These are phyloP conservation scores for Colletotrichum sp. DNA, from an alignment of 2,329 filamentous ascomycete genomes.

Conservation along the genomic window DNA sequence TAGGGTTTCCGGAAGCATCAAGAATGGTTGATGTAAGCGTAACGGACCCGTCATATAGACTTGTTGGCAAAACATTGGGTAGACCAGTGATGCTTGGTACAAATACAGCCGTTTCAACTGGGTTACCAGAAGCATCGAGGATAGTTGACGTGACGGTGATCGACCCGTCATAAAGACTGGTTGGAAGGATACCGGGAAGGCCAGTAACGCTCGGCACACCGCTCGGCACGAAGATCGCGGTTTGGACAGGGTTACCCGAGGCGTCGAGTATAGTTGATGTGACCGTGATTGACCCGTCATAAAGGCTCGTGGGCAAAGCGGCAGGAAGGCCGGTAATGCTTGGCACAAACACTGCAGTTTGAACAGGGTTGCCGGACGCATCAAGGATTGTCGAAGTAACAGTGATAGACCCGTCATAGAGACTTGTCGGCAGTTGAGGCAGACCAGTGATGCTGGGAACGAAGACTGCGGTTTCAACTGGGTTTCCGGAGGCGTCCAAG, in stretches of 20 bases:
- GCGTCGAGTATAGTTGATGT: neutral
- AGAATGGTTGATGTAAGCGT: neutral
- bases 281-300: neutral
- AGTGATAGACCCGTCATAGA: neutral
- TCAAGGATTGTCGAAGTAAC: neutral
- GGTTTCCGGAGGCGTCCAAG: neutral
- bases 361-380: neutral
- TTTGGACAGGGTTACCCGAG: neutral
- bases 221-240: neutral
- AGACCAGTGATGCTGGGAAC: neutral
- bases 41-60: neutral
- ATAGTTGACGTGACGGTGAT: neutral
- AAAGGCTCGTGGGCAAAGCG: neutral
- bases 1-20: neutral
- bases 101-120: neutral
- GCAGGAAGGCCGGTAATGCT: neutral
- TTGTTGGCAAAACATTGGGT: neutral
- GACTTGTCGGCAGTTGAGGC: neutral
- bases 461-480: neutral
- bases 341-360: neutral
- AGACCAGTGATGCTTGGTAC: neutral
- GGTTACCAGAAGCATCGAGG: neutral
- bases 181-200: neutral
- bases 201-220: neutral
- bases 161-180: neutral